Percentiles rank a stretch among this genome's conserved stretches.
These are phyloP conservation scores for Globisporangium okanoganense DNA, from an alignment of 352 stramenopile genomes.

Conservation along the genomic window DNA sequence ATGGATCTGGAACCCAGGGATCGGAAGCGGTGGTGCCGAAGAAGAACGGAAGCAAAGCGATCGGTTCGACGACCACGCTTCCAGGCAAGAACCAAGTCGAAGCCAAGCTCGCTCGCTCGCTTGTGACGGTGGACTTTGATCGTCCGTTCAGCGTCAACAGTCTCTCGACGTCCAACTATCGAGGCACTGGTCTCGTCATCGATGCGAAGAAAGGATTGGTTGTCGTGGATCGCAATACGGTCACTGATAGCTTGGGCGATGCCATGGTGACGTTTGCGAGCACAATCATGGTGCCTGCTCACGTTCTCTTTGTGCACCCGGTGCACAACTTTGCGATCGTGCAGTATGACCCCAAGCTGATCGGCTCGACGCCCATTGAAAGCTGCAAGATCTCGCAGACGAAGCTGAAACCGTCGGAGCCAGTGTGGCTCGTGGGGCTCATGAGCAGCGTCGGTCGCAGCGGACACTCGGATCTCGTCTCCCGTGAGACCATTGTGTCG, in stretches of 20 bases:
- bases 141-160: conserved; percentile 85
- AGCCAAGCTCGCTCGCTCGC: conserved; percentile 75
- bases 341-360: conserved; percentile 87
- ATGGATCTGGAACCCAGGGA: conserved; percentile 11
- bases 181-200: conserved; percentile 86
- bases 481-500: conserved; percentile 80
- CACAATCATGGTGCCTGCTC: conserved; percentile 84
- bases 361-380: conserved; percentile 78
- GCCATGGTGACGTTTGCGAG: conserved; percentile 89
- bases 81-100: conserved; percentile 81
- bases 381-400: conserved; percentile 69
- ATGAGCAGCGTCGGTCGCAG: conserved; percentile 80
- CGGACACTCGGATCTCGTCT: conserved; percentile 80
- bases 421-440: conserved; percentile 81
- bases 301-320: conserved; percentile 90
- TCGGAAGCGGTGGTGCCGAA: conserved; percentile 9
- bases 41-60: conserved; percentile 26
- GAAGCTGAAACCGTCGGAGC: conserved; percentile 61
- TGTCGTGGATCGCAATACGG: conserved; percentile 91
- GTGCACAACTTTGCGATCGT: conserved; percentile 93
- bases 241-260: conserved; percentile 86
- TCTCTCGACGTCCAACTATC: conserved; percentile 82
- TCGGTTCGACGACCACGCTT: conserved; percentile 77
- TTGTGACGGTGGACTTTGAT: conserved; percentile 85
- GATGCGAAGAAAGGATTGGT: conserved; percentile 85